These are phyloP conservation scores for Saturnispora mendoncae DNA, from an alignment of 805 yeast genomes.

Conservation along the genomic window DNA sequence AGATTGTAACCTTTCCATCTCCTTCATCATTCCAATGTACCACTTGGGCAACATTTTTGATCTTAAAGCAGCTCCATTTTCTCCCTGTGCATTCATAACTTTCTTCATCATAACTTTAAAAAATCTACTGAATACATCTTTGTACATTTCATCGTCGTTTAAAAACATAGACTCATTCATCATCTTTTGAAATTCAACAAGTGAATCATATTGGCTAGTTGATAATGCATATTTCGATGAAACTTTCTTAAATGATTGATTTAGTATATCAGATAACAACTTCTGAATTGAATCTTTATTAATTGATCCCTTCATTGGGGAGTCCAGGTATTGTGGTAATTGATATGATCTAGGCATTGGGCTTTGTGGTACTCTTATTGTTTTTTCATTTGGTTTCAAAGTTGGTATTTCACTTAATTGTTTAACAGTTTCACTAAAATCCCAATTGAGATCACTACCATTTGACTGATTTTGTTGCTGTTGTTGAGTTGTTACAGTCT, in stretches of 20 bases:
- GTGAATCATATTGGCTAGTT: conserved; percentile 42
- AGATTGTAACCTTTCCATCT: conserved; percentile 9
- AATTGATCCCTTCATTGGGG: conserved; percentile 12
- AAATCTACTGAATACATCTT: conserved; percentile 25
- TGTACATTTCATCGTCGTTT: conserved; percentile 23
- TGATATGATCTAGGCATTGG: conserved; percentile 11
- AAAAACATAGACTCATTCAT: conserved; percentile 25
- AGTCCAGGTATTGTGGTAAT: conserved; percentile 2
- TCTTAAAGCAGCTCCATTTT: conserved; percentile 18
- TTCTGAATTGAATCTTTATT: conserved; percentile 18
- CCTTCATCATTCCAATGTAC: conserved; percentile 10
- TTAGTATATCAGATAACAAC: conserved; percentile 29
- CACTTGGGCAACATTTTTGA: conserved; percentile 23
- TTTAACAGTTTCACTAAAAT: conserved; percentile 2
- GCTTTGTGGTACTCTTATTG: conserved; percentile 17
- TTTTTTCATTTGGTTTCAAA: conserved; percentile 5
- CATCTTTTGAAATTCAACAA: conserved; percentile 32
- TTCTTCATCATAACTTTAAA: conserved; percentile 25
- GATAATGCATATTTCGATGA: conserved; percentile 42
- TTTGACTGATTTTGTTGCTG: background rate
- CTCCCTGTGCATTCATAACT: conserved; percentile 23
- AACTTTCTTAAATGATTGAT: conserved; percentile 37
- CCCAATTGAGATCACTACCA: too few relatives aligned
- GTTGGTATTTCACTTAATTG: background rate
- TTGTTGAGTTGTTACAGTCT: conserved; percentile 25